Base-by-base conservation (phyloP, 768 basidiomycete genomes). In the Leccinum pellstonianum region DNA sequence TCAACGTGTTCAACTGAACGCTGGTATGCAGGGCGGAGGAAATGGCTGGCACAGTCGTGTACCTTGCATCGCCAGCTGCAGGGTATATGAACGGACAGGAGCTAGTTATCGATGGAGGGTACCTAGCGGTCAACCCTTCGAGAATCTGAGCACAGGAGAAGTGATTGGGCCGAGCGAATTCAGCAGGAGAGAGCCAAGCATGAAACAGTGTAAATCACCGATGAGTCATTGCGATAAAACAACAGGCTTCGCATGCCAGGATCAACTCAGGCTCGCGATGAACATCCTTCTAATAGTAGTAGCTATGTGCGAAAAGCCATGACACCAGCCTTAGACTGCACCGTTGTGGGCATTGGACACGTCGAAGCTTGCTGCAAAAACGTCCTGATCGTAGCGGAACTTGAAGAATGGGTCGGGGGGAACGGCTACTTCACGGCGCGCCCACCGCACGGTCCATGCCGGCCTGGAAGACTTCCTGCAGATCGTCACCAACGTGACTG, bases 51-150 rank as follows among this genome's bases (percentile, higher is more conserved):
- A 89, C 90, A 9, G 90, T 77, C 0, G 80, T 93, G 5, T 91
- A 90, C 70, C 80, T 93, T 5, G 87, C 82, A 7, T 90, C 90
- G 10, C 81, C 77, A 10, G 87, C 89, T 3, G 90, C 88, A 35
- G 84, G 79, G 29, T 93, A 90, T 68, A 83, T 82, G 62, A 88
- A 88, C 62, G 91, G 91, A 12, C 90, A 92, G 68, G 88, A 92
- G 69, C 80, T 93, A 47, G 75, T 85, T 17, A 81, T 92, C 37
- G 91, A 93, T 65, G 91, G 91, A 29, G 88, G 90, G 1, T 90
- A 82, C 69, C 56, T 83, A 1, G 81, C 87, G 14, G 88, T 91
- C 43, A 93, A 93, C 68, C 91, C 91, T 33, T 76, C 85, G 2
- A 75, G 69, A 4, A 60, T 70, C 21, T 83, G 64, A 77, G 23